Evolutionary conservation across 371 early-diverging fungal species (phyloP).

Genomic region (Dichotomocladium elegans): DNA sequence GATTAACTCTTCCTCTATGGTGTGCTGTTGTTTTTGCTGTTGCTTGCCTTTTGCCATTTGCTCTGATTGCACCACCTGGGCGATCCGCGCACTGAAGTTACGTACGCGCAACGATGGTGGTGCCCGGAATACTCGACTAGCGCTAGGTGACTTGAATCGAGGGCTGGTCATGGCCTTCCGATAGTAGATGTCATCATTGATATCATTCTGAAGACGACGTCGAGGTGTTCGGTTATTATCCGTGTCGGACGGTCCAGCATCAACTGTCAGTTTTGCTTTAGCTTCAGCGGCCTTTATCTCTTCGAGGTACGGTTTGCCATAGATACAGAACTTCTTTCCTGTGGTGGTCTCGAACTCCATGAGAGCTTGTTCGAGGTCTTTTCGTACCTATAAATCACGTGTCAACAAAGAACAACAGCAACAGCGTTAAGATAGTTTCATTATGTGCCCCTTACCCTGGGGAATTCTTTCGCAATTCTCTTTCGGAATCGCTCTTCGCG

Average conservation of each 20-base stretch:
- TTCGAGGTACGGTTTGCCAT: constrained; percentile 35
- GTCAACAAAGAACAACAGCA: too few species aligned
- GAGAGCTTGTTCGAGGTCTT: constrained; percentile 35
- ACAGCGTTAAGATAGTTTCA: neutral
- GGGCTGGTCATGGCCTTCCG: constrained; percentile 15
- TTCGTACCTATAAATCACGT: constrained; percentile 17
- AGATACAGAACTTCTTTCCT: constrained; percentile 29
- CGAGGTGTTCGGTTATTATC: neutral
- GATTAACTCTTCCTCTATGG: constrained; percentile 13
- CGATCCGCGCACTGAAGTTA: neutral
- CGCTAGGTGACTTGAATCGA: constrained; percentile 6
- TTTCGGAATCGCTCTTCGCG: constrained; percentile 47
- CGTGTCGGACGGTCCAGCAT: neutral
- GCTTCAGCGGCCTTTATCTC: constrained; percentile 10
- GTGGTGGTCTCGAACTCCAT: constrained; percentile 31
- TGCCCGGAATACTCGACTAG: constrained; percentile 21
- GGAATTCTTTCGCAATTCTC: constrained; percentile 36
- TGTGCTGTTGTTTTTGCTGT: constrained; percentile 1
- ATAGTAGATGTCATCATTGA: neutral
- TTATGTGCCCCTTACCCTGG: constrained; percentile 16
- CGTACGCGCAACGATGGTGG: constrained; percentile 26
- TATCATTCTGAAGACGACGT: neutral
- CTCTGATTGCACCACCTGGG: neutral
- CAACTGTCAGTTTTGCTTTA: constrained; percentile 6
- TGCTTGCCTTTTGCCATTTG: neutral